Evolutionary conservation across 352 stramenopile genomes (phyloP), one percentile per base, ranked within the genome.

Genomic region (Aphanomyces invadans): DNA sequence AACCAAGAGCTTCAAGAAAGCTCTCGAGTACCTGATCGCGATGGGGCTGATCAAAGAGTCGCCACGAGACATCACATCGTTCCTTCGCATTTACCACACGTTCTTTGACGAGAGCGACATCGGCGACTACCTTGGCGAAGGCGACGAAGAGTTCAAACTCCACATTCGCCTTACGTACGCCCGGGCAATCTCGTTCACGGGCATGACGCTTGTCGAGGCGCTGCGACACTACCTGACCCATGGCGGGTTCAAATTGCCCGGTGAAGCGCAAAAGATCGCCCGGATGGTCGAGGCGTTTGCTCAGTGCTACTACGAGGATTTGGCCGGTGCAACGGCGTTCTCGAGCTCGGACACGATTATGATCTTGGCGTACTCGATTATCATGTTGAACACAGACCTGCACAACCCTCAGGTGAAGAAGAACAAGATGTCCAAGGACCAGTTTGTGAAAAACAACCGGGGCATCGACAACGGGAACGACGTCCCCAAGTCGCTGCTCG

Each of bases 191-290:
- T 98, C 87, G 19, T 99, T 99, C 79, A 95, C 97, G 62, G 96
- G 94, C 0, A 98, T 99, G 92, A 97, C 92, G 28, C 80, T 99
- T 21, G 95, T 98, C 19, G 83, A 98, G 73, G 98, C 93, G 4
- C 75, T 99, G 4, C 82, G 97, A 0, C 92, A 98, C 72, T 98
- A 98, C 42, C 76, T 99, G 26, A 99, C 97, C 11, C 96, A 96
- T 62, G 95, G 95, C 71, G 97, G 97, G 0, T 99, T 99, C 68
- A 88, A 88, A 25, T 75, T 99, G 7, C 97, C 97, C 33, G 97
- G 97, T 9, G 97, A 99, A 73, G 93, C 95, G 1, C 97, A 99
- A 74, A 98, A 98, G 70, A 98, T 99, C 66, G 95, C 99, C 71
- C 80, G 96, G 54, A 94, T 99, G 73, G 89, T 99, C 29, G 92